Percentiles rank a stretch among this genome's conserved stretches.
Conservation (phyloP, 345 rosid genomes). For the Heritiera littoralis region DNA sequence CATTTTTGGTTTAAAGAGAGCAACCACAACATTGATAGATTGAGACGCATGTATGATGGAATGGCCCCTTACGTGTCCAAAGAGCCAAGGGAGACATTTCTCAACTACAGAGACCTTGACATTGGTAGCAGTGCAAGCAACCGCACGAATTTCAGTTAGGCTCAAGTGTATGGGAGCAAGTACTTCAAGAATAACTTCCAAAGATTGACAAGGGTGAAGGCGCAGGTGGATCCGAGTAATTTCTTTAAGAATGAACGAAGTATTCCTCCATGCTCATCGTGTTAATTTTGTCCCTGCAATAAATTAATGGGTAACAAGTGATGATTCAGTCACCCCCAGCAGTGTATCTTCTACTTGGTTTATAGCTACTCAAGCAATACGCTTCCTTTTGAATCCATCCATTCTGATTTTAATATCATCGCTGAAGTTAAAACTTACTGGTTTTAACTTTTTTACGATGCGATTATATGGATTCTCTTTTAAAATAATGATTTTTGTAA, state of each 20-base stretch:
- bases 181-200: slow-evolving; percentile 31
- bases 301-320: too few relatives aligned
- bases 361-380: too few relatives aligned
- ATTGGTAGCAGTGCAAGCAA: slow-evolving; percentile 10
- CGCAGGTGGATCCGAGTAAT: slow-evolving; percentile 38
- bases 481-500: too few relatives aligned
- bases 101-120: slow-evolving; percentile 23
- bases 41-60: not conserved
- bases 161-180: slow-evolving; percentile 16
- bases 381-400: too few relatives aligned
- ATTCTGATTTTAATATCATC: too few relatives aligned
- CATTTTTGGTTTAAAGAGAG: slow-evolving; percentile 36
- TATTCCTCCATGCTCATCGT: slow-evolving; percentile 30
- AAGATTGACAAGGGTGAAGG: slow-evolving; percentile 38
- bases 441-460: too few relatives aligned
- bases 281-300: too few relatives aligned
- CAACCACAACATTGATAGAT: not conserved
- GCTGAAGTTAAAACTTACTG: too few relatives aligned
- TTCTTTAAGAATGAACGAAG: slow-evolving; percentile 50
- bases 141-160: not conserved
- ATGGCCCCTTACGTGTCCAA: slow-evolving; percentile 32
- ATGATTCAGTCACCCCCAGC: too few relatives aligned
- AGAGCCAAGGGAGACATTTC: slow-evolving; percentile 22
- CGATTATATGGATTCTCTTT: too few relatives aligned
- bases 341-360: too few relatives aligned